Evolutionary conservation across 768 basidiomycete genomes (phyloP), one percentile per base, ranked within the genome.

Genomic region (Termitomyces eurrhizus): DNA sequence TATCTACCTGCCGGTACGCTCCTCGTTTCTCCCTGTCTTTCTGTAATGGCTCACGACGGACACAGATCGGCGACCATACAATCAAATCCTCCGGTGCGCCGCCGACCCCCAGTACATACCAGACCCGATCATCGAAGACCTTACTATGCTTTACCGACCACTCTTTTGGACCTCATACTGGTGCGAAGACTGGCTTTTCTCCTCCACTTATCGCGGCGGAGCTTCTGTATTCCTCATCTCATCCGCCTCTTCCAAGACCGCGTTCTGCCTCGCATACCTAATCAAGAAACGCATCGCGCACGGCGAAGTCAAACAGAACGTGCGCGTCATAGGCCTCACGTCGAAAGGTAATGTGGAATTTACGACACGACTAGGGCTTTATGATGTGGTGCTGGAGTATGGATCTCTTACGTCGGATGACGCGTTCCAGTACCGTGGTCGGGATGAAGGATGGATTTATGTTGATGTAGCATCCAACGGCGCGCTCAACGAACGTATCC

Each of bases 141-240:
- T 88, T 44, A 83, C 81, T 0, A 89, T 89, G 88, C 79, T 89
- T 16, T 89, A 86, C 63, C 80, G 87, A 0, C 87, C 88, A 0
- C 75, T 89, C 16, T 89, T 88, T 70, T 89, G 88, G 88, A 89
- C 88, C 0, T 80, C 88, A 1, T 89, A 81, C 63, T 89, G 88
- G 88, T 87, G 80, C 63, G 86, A 89, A 68, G 88, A 89, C 67
- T 89, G 86, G 86, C 68, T 89, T 7, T 72, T 79, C 58, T 72
- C 77, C 6, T 75, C 80, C 3, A 65, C 68, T 26, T 89, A 88
- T 67, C 77, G 80, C 9, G 79, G 75, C 1, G 81, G 76, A 7
- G 78, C 78, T 4, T 74, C 74, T 2, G 66, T 68, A 33, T 73
- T 89, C 60, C 74, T 89, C 51, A 80, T 89, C 42, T 87, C 88